Conservation (phyloP, 192 early-diverging fungal species). For the Gryganskiella cystojenkinii region DNA sequence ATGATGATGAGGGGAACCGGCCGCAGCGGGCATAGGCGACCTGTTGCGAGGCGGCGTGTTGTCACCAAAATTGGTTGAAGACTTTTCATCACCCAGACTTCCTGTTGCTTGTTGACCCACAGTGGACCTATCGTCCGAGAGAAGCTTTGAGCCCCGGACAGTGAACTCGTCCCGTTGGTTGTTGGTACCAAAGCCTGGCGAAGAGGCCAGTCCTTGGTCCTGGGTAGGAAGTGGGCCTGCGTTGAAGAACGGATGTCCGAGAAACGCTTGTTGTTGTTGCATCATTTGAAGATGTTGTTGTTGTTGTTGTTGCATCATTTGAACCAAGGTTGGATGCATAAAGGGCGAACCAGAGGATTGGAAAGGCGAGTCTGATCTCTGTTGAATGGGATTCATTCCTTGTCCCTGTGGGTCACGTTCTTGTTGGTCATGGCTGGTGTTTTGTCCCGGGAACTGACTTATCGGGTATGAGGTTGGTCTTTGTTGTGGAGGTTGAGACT, state of each 20-base stretch:
- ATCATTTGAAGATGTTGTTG: constrained; percentile 20
- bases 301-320: constrained; percentile 30
- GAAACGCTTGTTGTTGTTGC: constrained; percentile 18
- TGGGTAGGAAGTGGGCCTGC: background rate
- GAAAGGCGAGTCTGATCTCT: constrained; percentile 7
- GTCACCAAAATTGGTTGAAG: no score
- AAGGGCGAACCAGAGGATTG: constrained; percentile 19
- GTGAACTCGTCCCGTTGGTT: background rate
- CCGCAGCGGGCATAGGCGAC: background rate
- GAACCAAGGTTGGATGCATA: constrained; percentile 32
- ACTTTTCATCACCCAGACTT: no score
- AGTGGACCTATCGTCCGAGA: no score
- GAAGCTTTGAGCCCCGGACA: no score
- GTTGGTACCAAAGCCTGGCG: background rate
- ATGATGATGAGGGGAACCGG: constrained; percentile 5
- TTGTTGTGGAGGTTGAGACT: no score
- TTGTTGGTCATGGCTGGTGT: no score
- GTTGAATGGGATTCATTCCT: background rate
- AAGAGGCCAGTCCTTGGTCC: background rate
- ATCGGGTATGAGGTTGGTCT: no score
- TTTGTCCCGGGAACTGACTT: no score
- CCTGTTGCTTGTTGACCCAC: no score
- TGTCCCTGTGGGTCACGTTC: no score
- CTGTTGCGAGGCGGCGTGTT: background rate
- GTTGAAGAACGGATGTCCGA: background rate